These are phyloP conservation scores for Alternaria sp. DNA, from an alignment of 2,329 filamentous ascomycete genomes.

Conservation along the genomic window DNA sequence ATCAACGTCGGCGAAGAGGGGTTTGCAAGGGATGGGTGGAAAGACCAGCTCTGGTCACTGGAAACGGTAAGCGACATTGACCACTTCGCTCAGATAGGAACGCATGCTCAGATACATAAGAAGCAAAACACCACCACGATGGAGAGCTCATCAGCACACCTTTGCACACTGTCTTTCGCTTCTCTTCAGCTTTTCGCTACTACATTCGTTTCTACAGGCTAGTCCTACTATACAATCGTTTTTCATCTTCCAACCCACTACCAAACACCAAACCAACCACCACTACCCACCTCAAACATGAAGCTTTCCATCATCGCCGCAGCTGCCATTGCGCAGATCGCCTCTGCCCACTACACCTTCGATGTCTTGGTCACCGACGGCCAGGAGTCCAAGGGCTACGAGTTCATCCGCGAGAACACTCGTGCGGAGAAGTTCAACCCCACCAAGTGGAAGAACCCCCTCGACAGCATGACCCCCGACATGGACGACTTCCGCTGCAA, in stretches of 20 bases:
- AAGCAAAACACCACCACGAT: neutral
- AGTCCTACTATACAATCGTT: slow-evolving; percentile 9
- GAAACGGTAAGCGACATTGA: neutral
- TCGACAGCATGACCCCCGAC: slow-evolving; percentile 28
- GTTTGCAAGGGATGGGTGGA: neutral
- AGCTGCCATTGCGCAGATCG: slow-evolving; percentile 18
- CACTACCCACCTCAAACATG: slow-evolving; percentile 17
- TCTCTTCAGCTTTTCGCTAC: slow-evolving; percentile 7
- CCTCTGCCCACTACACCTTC: slow-evolving; percentile 37
- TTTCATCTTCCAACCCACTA: neutral
- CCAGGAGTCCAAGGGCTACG: slow-evolving; percentile 18
- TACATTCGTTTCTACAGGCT: slow-evolving; percentile 13
- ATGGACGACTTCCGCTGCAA: slow-evolving; percentile 37
- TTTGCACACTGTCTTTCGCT: slow-evolving; percentile 3
- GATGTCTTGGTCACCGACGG: slow-evolving; percentile 26
- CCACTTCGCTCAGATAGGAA: neutral
- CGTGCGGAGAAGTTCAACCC: slow-evolving; percentile 31
- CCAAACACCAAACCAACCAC: neutral
- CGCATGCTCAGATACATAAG: slow-evolving; percentile 5
- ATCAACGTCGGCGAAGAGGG: neutral
- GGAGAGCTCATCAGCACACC: slow-evolving; percentile 3
- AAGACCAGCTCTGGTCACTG: neutral
- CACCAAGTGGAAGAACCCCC: slow-evolving; percentile 30
- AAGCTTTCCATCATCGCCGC: slow-evolving; percentile 28
- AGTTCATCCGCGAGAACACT: slow-evolving; percentile 36